phyloP scores from a whole-genome alignment of 306 rosid genomes.

The Acacia acuminata region DNA sequence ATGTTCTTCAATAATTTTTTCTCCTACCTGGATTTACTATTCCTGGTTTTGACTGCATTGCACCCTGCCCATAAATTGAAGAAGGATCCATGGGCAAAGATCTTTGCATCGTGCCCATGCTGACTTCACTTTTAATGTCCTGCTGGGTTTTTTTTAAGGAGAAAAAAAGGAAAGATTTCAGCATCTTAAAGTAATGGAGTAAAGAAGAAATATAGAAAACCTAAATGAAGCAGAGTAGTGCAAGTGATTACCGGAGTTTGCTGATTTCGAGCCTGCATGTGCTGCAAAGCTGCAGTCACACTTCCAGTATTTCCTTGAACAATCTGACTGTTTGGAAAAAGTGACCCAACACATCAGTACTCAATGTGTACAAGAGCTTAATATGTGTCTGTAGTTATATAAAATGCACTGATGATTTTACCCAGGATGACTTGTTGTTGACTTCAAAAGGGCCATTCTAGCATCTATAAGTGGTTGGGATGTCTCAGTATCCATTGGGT shows the following conservation, averaged over 20 bases:
- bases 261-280: constrained; percentile 80
- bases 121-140: constrained; percentile 77
- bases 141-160: constrained; percentile 28
- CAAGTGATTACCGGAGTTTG: constrained; percentile 58
- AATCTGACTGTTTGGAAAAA: constrained; percentile 66
- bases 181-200: constrained; percentile 20
- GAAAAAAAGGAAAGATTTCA: constrained; percentile 15
- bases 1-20: constrained; percentile 13
- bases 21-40: constrained; percentile 70
- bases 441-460: constrained; percentile 80
- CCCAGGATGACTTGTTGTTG: constrained; percentile 83
- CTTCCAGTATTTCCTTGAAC: constrained; percentile 81
- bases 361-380: constrained; percentile 3
- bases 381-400: constrained; percentile 30
- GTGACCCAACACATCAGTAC: constrained; percentile 26
- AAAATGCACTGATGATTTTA: constrained; percentile 35
- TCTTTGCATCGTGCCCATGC: constrained; percentile 72
- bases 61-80: constrained; percentile 79
- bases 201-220: constrained; percentile 21
- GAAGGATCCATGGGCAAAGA: constrained; percentile 85
- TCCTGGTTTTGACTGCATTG: constrained; percentile 86
- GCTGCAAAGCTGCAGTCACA: constrained; percentile 85
- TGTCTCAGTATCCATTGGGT: constrained; percentile 77
- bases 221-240: constrained; percentile 10
- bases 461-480: constrained; percentile 93